Evolutionary conservation across 106 monocot genomes (phyloP).

Genomic region (Vanilla planifolia): DNA sequence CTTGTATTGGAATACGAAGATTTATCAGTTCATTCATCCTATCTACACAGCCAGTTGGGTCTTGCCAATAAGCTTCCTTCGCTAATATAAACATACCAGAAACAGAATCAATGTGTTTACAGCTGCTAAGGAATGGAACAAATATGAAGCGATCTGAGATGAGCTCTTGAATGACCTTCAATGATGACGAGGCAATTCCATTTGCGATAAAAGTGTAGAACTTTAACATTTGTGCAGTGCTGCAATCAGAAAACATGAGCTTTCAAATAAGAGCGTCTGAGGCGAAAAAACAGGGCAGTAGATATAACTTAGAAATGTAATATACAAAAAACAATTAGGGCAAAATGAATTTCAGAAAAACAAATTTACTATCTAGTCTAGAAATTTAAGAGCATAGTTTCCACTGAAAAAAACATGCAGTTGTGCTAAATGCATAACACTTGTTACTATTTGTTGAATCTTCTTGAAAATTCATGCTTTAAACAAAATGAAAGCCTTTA

Average conservation of each 20-base stretch:
- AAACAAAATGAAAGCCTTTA: too few relatives aligned
- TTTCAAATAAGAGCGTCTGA: too few relatives aligned
- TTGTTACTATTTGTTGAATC: too few relatives aligned
- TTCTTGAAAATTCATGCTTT: too few relatives aligned
- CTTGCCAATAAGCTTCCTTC: slow-evolving; percentile 74
- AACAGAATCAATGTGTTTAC: slow-evolving; percentile 18
- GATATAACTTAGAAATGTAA: too few relatives aligned
- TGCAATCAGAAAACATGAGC: slow-evolving; percentile 16
- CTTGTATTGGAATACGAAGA: slow-evolving; percentile 4
- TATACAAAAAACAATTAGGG: too few relatives aligned
- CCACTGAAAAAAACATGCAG: too few relatives aligned
- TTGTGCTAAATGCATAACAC: too few relatives aligned
- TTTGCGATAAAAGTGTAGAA: slow-evolving; percentile 65
- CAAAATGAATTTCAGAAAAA: too few relatives aligned
- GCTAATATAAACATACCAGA: slow-evolving; percentile 55
- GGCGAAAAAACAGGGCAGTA: not conserved
- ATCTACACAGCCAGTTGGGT: slow-evolving; percentile 84
- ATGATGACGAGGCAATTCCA: slow-evolving; percentile 20
- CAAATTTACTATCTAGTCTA: too few relatives aligned
- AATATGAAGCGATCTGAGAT: slow-evolving; percentile 55
- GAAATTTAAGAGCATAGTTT: too few relatives aligned
- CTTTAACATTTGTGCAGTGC: slow-evolving; percentile 75
- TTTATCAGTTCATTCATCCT: slow-evolving; percentile 30
- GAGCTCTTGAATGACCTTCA: slow-evolving; percentile 35
- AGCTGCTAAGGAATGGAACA: slow-evolving; percentile 38